Base-by-base conservation (phyloP, 2,329 filamentous ascomycete genomes). In the Diplodia sapinea region DNA sequence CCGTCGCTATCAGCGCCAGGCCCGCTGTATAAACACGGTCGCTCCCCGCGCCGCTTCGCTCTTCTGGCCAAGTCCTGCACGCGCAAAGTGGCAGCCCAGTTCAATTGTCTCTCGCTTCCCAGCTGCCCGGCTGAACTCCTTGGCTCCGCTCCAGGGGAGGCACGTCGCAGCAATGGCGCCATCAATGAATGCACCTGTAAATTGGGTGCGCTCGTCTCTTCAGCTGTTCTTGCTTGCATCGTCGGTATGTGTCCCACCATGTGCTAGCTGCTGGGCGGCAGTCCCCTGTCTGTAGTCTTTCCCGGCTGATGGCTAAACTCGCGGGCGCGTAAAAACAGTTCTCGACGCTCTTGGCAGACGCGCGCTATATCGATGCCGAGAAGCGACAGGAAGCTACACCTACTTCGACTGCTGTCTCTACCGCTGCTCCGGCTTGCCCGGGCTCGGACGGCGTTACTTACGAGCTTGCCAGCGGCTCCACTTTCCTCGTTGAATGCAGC, bases 401-500 rank as follows among this genome's bases (percentile, higher is more conserved):
- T 38, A 52, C 61, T 29, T 64, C 61, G 31, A 64, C 61, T n/a
- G 61, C 61, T 15, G 6, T 55, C 23, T 65, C 62, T 29, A 65
- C 62, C 12, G 62, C 36, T 13, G 50, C 51, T 13, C 62, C 62
- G 23, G 49, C 20, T 11, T 69, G 68, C 50, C 64, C 68, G 15
- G 55, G 13, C 20, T 67, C 68, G 15, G 56, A 69, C 26, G 64
- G 64, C 20, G 20, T 40, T 17, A 59, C 31, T 49, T 62, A 62
- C 40, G 11, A 38, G 31, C 38, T 63, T 29, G 43, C 50, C 40
- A 63, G 38, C n/a, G 64, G 40, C 33, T 40, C 47, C 55, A 55
- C 50, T 29, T 69, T 54, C 55, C 47, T 51, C n/a, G 49, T 69
- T 38, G 38, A 52, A 29, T 69, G 68, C 51, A 31, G 50, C 20